Base-by-base conservation (phyloP, 2,329 filamentous ascomycete species). In the Ramichloridium luteum region DNA sequence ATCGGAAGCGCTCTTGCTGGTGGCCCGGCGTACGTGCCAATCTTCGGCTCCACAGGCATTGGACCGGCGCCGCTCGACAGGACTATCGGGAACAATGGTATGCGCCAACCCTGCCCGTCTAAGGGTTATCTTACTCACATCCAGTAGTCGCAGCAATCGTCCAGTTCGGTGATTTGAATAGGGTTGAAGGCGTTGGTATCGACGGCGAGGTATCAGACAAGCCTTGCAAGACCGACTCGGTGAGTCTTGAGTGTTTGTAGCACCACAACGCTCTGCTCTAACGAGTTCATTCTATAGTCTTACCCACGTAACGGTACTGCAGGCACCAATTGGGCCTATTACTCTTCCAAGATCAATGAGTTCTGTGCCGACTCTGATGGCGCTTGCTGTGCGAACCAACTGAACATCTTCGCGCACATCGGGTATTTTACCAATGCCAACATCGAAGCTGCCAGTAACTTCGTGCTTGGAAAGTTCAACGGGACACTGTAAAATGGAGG, bases 181-280 rank as follows among this genome's bases (percentile, higher is more conserved):
- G 20, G 6, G 13, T 14, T 14, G 8, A 23, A n/a, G 13, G 26
- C 13, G 6, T 12, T 6, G 11, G 11, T 14, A 6, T 27, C 9
- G 26, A n/a, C 6, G 13, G 26, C 11, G 26, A 27, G 26, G 13
- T 27, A 14, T 27, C 13, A 13, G 26, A n/a, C 26, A 27, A 27
- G 26, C 11, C 13, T 6, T 27, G 11, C 11, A 6, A 8, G 8
- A 27, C 26, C 8, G 11, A n/a, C 13, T 12, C 13, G 11, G 13
- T 12, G 6, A 9, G 11, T 27, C 9, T n/a, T n/a, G n/a, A n/a
- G n/a, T n/a, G n/a, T n/a, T n/a, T n/a, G n/a, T n/a, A n/a, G n/a
- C n/a, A n/a, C n/a, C n/a, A n/a, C n/a, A n/a, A n/a, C n/a, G n/a
- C n/a, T n/a, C n/a, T n/a, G n/a, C n/a, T n/a, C 20, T 23, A n/a